Conservation (phyloP, 2,329 filamentous ascomycete species). For the Neoascochyta sp. region DNA sequence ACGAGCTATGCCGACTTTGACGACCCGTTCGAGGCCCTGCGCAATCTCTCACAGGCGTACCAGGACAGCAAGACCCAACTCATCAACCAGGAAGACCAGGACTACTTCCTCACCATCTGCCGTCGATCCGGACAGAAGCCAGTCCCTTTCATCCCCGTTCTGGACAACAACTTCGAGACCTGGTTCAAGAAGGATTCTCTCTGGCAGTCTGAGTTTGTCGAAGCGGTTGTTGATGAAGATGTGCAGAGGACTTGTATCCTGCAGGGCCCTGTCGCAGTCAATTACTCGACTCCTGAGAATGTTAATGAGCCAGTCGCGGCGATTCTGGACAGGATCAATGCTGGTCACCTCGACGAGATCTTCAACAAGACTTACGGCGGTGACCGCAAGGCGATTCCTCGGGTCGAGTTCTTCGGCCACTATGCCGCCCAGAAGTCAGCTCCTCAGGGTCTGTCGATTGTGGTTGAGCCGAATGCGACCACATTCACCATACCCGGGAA, state of each 20-base stretch:
- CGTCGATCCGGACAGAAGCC: constrained; percentile 33
- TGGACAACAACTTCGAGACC: constrained; percentile 38
- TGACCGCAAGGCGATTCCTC: constrained; percentile 5
- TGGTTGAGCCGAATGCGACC: constrained; percentile 7
- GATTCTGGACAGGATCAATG: constrained; percentile 13
- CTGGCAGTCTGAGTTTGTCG: constrained; percentile 41
- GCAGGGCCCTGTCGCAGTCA: constrained; percentile 37
- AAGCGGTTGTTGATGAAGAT: constrained; percentile 36
- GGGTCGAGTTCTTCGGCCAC: constrained; percentile 13
- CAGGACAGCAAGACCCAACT: constrained; percentile 6
- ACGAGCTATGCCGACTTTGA: constrained; percentile 10
- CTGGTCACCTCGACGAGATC: constrained; percentile 7
- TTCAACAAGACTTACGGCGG: constrained; percentile 8
- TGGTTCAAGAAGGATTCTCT: constrained; percentile 44
- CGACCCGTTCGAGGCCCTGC: constrained; percentile 8
- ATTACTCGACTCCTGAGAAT: constrained; percentile 9
- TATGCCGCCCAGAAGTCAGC: constrained; percentile 5
- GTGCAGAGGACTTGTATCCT: constrained; percentile 35
- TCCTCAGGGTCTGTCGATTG: constrained; percentile 4
- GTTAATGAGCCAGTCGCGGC: constrained; percentile 14
- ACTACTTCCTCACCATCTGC: constrained; percentile 33
- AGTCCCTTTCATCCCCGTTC: constrained; percentile 33
- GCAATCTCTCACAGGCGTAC: constrained; percentile 10
- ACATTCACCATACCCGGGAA: constrained; percentile 10
- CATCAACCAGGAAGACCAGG: constrained; percentile 3